A percentile compares a stretch with the other conserved stretches of the same genome.
Conservation (phyloP, 2,329 filamentous ascomycete genomes). For the Fusarium albosuccineum region DNA sequence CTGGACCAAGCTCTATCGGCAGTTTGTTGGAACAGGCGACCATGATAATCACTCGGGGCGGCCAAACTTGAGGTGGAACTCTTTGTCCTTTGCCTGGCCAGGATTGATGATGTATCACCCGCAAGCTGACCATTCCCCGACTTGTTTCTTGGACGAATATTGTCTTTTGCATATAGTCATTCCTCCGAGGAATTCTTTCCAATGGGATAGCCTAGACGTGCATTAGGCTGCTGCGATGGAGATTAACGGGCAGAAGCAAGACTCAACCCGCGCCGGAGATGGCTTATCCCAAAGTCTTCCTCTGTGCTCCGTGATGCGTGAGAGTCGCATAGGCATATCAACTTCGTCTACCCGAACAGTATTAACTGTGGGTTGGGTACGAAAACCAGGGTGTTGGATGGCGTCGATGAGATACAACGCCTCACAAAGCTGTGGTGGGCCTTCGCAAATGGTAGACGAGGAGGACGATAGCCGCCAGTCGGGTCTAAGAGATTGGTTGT, state of each 20-base stretch:
- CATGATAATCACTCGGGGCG: conserved; percentile 7
- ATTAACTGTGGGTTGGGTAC: conserved; percentile 21
- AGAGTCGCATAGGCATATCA: conserved; percentile 17
- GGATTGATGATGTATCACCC: not conserved
- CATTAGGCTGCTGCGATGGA: conserved; percentile 10
- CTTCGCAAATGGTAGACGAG: conserved; percentile 13
- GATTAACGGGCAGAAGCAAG: conserved; percentile 15
- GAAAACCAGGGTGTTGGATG: conserved; percentile 37
- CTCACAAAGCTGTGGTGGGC: conserved; percentile 19
- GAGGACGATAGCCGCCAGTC: not conserved
- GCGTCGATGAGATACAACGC: conserved; percentile 12
- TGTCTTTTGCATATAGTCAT: conserved; percentile 3
- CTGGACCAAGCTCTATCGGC: conserved; percentile 32
- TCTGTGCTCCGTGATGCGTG: conserved; percentile 23
- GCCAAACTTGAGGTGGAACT: conserved; percentile 10
- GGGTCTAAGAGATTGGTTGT: conserved; percentile 22
- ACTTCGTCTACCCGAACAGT: conserved; percentile 14
- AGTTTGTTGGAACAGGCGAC: conserved; percentile 28
- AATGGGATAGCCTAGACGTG: conserved; percentile 4
- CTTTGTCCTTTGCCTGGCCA: conserved; percentile 9
- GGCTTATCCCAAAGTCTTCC: conserved; percentile 16
- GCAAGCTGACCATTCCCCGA: not conserved
- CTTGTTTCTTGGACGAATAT: conserved; percentile 2
- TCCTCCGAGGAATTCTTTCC: not conserved
- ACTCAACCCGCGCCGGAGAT: conserved; percentile 21